Percentiles rank a stretch among this genome's conserved stretches.
phyloP scores from a whole-genome alignment of 2,329 filamentous ascomycete species.

The Pyrenophora tritici-repentis region DNA sequence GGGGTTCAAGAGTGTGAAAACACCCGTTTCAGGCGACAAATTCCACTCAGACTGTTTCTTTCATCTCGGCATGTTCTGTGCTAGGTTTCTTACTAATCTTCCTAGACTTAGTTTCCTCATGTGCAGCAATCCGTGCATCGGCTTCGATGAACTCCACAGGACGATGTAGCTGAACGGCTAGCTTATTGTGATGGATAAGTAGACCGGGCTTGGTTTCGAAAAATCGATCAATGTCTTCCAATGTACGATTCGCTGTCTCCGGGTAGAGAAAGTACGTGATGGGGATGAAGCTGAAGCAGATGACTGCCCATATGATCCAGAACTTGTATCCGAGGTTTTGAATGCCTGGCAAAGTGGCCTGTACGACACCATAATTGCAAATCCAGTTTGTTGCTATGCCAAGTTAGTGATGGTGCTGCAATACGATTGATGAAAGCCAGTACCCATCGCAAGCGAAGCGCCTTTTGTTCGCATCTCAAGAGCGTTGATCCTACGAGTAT shows the following conservation, averaged over 20 bases:
- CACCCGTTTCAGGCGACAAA: too few relatives aligned
- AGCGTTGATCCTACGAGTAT: slow-evolving; percentile 34
- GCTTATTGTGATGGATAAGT: slow-evolving; percentile 55
- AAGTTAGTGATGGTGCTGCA: not conserved
- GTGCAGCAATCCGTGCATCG: slow-evolving; percentile 47
- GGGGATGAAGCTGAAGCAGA: slow-evolving; percentile 59
- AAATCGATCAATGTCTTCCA: slow-evolving; percentile 57
- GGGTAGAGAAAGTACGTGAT: slow-evolving; percentile 59
- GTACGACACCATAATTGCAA: slow-evolving; percentile 40
- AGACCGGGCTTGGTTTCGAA: slow-evolving; percentile 45
- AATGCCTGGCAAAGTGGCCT: slow-evolving; percentile 42
- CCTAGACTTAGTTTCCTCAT: slow-evolving; percentile 11
- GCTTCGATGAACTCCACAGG: slow-evolving; percentile 56
- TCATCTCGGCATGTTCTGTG: slow-evolving; percentile 30
- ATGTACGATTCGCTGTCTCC: slow-evolving; percentile 54
- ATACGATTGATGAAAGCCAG: not conserved
- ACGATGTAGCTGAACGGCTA: slow-evolving; percentile 53
- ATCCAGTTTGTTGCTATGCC: slow-evolving; percentile 38
- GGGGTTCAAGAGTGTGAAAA: not conserved
- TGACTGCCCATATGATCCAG: slow-evolving; percentile 61
- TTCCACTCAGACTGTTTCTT: slow-evolving; percentile 26
- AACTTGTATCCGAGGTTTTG: slow-evolving; percentile 58
- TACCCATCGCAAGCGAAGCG: slow-evolving; percentile 38
- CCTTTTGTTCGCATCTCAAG: slow-evolving; percentile 45
- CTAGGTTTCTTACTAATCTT: slow-evolving; percentile 20